Conservation (phyloP, 306 rosid species). For the Senna tora region DNA sequence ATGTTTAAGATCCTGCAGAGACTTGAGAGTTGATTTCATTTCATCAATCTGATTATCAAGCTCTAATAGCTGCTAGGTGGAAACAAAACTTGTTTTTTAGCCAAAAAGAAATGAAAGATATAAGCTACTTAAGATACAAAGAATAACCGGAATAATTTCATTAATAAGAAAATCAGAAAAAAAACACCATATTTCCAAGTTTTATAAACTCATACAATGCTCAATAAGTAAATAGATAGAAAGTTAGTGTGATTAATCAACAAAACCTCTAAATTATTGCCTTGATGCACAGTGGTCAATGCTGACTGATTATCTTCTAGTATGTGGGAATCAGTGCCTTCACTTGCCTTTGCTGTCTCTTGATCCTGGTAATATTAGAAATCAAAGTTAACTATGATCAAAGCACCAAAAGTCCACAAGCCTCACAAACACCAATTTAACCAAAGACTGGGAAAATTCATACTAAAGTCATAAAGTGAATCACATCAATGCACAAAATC, state of each 20-base stretch:
- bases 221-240: slow-evolving; percentile 28
- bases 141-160: slow-evolving; percentile 17
- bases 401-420: slow-evolving; percentile 4
- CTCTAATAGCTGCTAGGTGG: slow-evolving; percentile 63
- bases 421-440: not conserved
- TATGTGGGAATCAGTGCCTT: slow-evolving; percentile 37
- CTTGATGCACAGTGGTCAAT: slow-evolving; percentile 34
- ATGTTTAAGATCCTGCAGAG: slow-evolving; percentile 69
- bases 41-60: slow-evolving; percentile 74
- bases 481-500: not conserved
- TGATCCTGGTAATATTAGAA: slow-evolving; percentile 55
- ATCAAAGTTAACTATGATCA: slow-evolving; percentile 33
- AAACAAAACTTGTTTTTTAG: not conserved
- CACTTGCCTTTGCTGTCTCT: slow-evolving; percentile 40
- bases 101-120: not conserved
- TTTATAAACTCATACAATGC: slow-evolving; percentile 23
- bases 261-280: slow-evolving; percentile 60
- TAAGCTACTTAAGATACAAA: no score
- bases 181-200: not conserved
- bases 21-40: slow-evolving; percentile 55
- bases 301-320: slow-evolving; percentile 41
- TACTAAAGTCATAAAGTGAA: not conserved
- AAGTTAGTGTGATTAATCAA: slow-evolving; percentile 29
- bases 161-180: slow-evolving; percentile 9
- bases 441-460: not conserved